phyloP scores from a whole-genome alignment of 495 filamentous ascomycete genomes.

The Penicillium egyptiacum region DNA sequence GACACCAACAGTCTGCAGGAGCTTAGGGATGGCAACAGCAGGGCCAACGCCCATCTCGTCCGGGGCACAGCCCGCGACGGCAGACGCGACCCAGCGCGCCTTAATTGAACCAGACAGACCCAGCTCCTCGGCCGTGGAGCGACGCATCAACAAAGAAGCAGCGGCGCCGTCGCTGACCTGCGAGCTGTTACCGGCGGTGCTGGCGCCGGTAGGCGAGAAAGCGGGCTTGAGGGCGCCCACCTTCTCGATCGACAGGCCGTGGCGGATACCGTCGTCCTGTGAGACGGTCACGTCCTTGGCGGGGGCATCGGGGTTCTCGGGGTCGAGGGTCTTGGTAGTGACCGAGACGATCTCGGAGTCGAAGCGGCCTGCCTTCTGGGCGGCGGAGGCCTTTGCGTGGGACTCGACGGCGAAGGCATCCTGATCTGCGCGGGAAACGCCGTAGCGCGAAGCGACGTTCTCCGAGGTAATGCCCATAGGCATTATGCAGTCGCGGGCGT shows the following conservation, averaged over 20 bases:
- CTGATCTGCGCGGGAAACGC: conserved; percentile 71
- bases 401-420: conserved; percentile 77
- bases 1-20: conserved; percentile 66
- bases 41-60: conserved; percentile 95
- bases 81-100: conserved; percentile 73
- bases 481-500: conserved; percentile 86
- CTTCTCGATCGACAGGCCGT: conserved; percentile 62
- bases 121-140: conserved; percentile 75
- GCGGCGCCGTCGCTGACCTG: conserved; percentile 89
- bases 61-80: conserved; percentile 72
- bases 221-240: conserved; percentile 81
- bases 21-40: conserved; percentile 78
- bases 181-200: conserved; percentile 83
- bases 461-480: conserved; percentile 91
- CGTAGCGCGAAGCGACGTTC: conserved; percentile 80
- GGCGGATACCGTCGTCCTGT: conserved; percentile 80
- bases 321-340: conserved; percentile 57
- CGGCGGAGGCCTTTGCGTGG: conserved; percentile 68
- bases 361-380: conserved; percentile 68
- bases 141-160: conserved; percentile 76
- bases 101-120: conserved; percentile 68
- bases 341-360: conserved; percentile 77
- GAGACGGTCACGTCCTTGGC: conserved; percentile 60
- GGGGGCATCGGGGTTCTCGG: conserved; percentile 60
- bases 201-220: conserved; percentile 67